Evolutionary conservation across 169 alveolate genomes (phyloP).

Genomic region (Plasmodium yoelii): DNA sequence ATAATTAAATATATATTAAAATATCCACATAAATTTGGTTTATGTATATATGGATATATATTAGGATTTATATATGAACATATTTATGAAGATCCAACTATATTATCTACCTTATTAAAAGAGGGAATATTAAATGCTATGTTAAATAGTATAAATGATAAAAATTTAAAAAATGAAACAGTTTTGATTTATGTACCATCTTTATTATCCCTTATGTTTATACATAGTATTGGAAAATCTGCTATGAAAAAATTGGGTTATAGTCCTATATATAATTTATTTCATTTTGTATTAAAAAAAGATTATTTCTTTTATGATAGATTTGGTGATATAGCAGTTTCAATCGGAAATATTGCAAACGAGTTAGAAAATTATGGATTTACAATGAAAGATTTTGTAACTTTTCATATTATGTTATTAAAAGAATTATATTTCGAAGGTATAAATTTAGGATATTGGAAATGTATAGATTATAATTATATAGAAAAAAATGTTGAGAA

Average conservation of each 20-base stretch:
- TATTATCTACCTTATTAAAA: constrained; percentile 79
- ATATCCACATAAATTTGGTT: constrained; percentile 81
- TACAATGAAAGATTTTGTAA: constrained; percentile 45
- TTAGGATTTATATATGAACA: constrained; percentile 82
- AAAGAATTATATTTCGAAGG: constrained; percentile 60
- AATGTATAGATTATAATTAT: constrained; percentile 53
- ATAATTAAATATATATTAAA: constrained; percentile 77
- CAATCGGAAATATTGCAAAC: constrained; percentile 79
- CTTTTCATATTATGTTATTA: constrained; percentile 50
- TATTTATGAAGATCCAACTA: constrained; percentile 84
- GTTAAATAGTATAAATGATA: constrained; percentile 79
- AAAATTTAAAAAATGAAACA: constrained; percentile 83
- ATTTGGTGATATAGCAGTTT: constrained; percentile 86
- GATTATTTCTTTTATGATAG: constrained; percentile 86
- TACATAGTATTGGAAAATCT: constrained; percentile 83
- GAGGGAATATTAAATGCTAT: constrained; percentile 81
- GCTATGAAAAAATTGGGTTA: constrained; percentile 78
- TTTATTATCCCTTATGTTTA: constrained; percentile 78
- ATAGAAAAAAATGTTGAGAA: constrained; percentile 60
- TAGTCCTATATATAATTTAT: constrained; percentile 78
- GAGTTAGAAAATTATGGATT: constrained; percentile 74
- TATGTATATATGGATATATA: constrained; percentile 82
- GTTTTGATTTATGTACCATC: constrained; percentile 81
- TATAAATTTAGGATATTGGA: constrained; percentile 55
- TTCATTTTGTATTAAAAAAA: constrained; percentile 78